These are phyloP conservation scores for Diaporthe aspalathi DNA, from an alignment of 2,329 filamentous ascomycete species.

Conservation along the genomic window DNA sequence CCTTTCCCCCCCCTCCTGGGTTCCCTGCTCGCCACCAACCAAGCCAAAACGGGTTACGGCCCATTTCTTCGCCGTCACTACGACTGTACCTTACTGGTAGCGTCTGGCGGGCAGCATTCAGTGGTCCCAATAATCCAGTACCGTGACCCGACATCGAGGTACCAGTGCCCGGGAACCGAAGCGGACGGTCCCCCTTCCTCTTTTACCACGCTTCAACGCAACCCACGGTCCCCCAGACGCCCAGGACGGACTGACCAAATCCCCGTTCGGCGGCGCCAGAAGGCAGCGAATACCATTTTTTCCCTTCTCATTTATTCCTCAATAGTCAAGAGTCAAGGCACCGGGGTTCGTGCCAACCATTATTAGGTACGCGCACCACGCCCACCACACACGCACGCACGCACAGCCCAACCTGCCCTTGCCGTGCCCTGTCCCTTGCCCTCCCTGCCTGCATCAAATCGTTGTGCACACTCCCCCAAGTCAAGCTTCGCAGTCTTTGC, in stretches of 20 bases:
- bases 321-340: slow-evolving; percentile 38
- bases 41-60: slow-evolving; percentile 32
- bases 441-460: slow-evolving; percentile 54
- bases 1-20: slow-evolving; percentile 18
- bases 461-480: slow-evolving; percentile 52
- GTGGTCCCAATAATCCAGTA: slow-evolving; percentile 20
- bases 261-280: slow-evolving; percentile 35
- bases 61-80: slow-evolving; percentile 33
- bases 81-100: slow-evolving; percentile 32
- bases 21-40: slow-evolving; percentile 38
- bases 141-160: slow-evolving; percentile 32
- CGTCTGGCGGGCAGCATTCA: slow-evolving; percentile 23
- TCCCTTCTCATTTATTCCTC: slow-evolving; percentile 45
- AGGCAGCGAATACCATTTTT: slow-evolving; percentile 41
- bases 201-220: neutral
- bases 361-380: slow-evolving; percentile 59
- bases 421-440: slow-evolving; percentile 25
- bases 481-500: slow-evolving; percentile 47
- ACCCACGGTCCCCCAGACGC: slow-evolving; percentile 18
- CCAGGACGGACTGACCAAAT: slow-evolving; percentile 36
- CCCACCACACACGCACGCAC: slow-evolving; percentile 45
- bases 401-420: slow-evolving; percentile 51
- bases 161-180: slow-evolving; percentile 38
- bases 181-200: slow-evolving; percentile 31
- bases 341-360: slow-evolving; percentile 56